These are phyloP conservation scores for Mycena capillaripes DNA, from an alignment of 768 basidiomycete species.

Conservation along the genomic window DNA sequence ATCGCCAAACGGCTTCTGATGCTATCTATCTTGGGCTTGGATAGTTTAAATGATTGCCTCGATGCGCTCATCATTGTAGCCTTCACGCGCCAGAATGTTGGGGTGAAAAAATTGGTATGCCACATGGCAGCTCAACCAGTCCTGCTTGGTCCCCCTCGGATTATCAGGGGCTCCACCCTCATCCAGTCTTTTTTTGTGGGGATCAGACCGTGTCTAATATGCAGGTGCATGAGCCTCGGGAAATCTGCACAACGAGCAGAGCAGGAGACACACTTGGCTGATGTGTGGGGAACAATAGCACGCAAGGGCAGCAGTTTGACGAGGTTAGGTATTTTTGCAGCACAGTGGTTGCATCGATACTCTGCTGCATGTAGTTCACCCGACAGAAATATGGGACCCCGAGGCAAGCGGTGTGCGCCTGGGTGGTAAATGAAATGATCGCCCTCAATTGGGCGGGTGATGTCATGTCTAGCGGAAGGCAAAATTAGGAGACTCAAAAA, in stretches of 20 bases:
- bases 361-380: not conserved
- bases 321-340: not conserved
- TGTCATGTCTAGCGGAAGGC: not conserved
- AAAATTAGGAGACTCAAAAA: not conserved
- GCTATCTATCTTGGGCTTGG: too few species aligned
- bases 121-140: too few species aligned
- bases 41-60: too few species aligned
- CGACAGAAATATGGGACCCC: not conserved
- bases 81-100: too few species aligned
- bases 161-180: not conserved
- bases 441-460: not conserved
- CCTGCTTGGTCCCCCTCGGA: not conserved
- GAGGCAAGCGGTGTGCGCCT: not conserved
- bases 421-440: not conserved
- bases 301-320: not conserved
- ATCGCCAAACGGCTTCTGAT: too few species aligned
- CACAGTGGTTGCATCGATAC: constrained; percentile 8
- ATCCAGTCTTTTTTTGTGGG: not conserved
- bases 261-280: not conserved
- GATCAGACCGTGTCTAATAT: not conserved
- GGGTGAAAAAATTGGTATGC: too few species aligned
- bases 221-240: not conserved
- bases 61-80: too few species aligned
- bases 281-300: not conserved
- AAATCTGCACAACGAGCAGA: not conserved